A percentile compares a stretch with the other conserved stretches of the same genome.
Evolutionary conservation across 768 basidiomycete genomes (phyloP).

Genomic region (Pholiota microspora): DNA sequence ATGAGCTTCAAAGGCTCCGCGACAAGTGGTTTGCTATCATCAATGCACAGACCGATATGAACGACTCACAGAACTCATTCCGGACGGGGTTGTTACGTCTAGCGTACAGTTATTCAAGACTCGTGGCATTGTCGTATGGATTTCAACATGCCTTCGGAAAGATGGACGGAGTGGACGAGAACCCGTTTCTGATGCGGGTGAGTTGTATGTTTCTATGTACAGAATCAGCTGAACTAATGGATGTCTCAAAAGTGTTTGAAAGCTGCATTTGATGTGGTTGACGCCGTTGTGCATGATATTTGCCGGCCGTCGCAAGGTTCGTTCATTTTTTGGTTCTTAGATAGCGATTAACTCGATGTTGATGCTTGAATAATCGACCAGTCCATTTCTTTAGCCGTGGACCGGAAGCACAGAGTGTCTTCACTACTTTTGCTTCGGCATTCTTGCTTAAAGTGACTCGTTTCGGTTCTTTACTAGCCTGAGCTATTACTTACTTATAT

Average conservation of each 20-base stretch:
- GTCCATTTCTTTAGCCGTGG: conserved; percentile 63
- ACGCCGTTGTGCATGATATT: conserved; percentile 56
- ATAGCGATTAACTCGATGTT: conserved; percentile 1
- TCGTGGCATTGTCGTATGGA: conserved; percentile 69
- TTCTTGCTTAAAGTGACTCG: conserved; percentile 72
- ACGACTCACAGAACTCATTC: conserved; percentile 55
- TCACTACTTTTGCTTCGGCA: conserved; percentile 77
- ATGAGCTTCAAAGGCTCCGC: conserved; percentile 56
- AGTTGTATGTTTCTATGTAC: conserved; percentile 22
- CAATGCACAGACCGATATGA: conserved; percentile 50
- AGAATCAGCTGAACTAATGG: conserved; percentile 4
- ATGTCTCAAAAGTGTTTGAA: conserved; percentile 49
- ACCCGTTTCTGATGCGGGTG: conserved; percentile 65
- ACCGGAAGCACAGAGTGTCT: conserved; percentile 77
- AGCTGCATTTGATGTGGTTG: conserved; percentile 66
- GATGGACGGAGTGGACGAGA: conserved; percentile 52
- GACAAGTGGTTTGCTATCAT: conserved; percentile 54
- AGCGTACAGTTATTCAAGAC: conserved; percentile 66
- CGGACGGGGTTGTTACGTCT: conserved; percentile 59
- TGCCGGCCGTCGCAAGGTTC: conserved; percentile 54
- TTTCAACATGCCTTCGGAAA: conserved; percentile 76
- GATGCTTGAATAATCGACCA: conserved; percentile 5
- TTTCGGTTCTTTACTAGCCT: no score
- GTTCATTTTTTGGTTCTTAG: conserved; percentile 17
- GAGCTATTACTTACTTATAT: neutral